These are phyloP conservation scores for Boletus bicolor DNA, from an alignment of 768 basidiomycete species.

Conservation along the genomic window DNA sequence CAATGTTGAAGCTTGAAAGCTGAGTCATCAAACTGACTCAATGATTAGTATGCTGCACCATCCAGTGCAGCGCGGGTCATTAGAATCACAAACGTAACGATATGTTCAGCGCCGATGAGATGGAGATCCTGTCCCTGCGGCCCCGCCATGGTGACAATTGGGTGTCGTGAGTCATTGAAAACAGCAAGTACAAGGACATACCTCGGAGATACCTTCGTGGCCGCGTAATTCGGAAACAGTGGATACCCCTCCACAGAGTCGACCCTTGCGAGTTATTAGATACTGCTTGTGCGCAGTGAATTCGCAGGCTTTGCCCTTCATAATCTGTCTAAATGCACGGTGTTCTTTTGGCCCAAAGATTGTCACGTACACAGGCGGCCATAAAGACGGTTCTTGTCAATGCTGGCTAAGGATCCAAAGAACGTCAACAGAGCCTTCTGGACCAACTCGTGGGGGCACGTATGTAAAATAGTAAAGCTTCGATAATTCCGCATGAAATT, in stretches of 20 bases:
- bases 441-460: not conserved
- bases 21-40: not conserved
- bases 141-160: constrained; percentile 11
- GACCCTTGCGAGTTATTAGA: not conserved
- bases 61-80: constrained; percentile 5
- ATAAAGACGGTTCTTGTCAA: not conserved
- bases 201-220: not conserved
- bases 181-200: not conserved
- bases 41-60: not conserved
- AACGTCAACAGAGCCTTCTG: not conserved
- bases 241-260: constrained; percentile 1
- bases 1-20: not conserved
- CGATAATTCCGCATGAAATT: not conserved
- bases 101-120: constrained; percentile 12
- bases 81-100: constrained; percentile 7
- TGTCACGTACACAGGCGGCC: constrained; percentile 2
- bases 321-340: not conserved
- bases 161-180: constrained; percentile 8
- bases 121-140: constrained; percentile 9
- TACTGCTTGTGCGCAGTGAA: not conserved
- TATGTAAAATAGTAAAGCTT: not conserved
- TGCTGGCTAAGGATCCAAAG: not conserved
- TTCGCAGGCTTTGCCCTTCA: not conserved
- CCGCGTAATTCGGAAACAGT: not conserved
- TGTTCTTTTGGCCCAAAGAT: not conserved